phyloP scores from a whole-genome alignment of 257 asterid genomes.

The Nicotiana undulata region DNA sequence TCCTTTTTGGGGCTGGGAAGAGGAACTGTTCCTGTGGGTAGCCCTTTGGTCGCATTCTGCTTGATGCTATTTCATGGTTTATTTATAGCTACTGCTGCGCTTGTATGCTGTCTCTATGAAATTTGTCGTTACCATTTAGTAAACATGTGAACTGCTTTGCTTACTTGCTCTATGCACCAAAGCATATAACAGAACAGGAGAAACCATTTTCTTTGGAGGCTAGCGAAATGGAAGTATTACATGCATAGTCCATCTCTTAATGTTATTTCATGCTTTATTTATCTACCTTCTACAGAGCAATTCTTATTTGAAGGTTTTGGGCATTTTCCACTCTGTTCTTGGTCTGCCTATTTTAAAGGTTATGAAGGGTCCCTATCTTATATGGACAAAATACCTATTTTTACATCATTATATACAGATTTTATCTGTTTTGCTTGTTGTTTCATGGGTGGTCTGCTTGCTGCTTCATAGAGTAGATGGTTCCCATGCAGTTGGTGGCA shows the following conservation, averaged over 20 bases:
- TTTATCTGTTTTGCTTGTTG: conserved; percentile 16
- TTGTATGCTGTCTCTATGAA: neutral
- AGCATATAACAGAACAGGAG: neutral
- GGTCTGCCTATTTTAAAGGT: neutral
- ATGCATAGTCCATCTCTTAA: neutral
- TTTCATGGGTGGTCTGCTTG: conserved; percentile 16
- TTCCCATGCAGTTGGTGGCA: conserved; percentile 88
- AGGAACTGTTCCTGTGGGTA: neutral
- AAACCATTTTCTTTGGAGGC: neutral
- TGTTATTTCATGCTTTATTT: conserved; percentile 5
- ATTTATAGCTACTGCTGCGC: neutral
- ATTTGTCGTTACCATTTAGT: neutral
- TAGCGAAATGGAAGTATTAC: neutral
- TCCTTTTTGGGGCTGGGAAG: neutral
- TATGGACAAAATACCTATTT: neutral
- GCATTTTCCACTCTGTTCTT: neutral
- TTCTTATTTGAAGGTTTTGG: neutral
- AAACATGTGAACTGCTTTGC: neutral
- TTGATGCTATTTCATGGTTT: neutral
- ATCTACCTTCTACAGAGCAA: neutral
- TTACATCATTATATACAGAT: neutral
- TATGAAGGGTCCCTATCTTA: neutral
- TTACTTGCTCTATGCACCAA: neutral
- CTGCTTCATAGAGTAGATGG: conserved; percentile 64
- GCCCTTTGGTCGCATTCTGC: neutral